A percentile compares a stretch with the other conserved stretches of the same genome.
phyloP scores from a whole-genome alignment of 202 grass and related monocot genomes.

The Setaria viridis region DNA sequence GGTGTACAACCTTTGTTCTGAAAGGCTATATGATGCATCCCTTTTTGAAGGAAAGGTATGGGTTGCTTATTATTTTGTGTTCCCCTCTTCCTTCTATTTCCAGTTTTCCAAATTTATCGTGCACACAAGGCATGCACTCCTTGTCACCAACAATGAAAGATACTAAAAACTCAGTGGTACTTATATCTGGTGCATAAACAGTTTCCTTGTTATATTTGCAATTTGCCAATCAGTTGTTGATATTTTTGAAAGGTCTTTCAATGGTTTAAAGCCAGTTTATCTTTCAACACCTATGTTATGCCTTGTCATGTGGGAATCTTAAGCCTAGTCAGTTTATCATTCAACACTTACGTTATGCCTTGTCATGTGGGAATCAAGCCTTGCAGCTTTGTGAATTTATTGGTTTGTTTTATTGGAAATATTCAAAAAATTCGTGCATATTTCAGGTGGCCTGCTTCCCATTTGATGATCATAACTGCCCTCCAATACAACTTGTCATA shows the following conservation, averaged over 20 bases:
- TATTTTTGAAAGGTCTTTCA: slow-evolving; percentile 6
- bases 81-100: not conserved
- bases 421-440: slow-evolving; percentile 30
- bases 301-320: not conserved
- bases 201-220: slow-evolving; percentile 30
- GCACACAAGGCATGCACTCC: not conserved
- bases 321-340: not conserved
- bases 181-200: slow-evolving; percentile 5
- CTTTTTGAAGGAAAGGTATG: slow-evolving; percentile 99
- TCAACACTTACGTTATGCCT: not conserved
- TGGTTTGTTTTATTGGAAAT: slow-evolving; percentile 3
- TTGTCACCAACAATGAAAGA: not conserved
- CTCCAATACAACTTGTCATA: slow-evolving; percentile 95
- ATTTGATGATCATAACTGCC: slow-evolving; percentile 99
- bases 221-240: not conserved
- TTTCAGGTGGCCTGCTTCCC: slow-evolving; percentile 94
- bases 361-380: not conserved
- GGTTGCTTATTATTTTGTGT: slow-evolving; percentile 36
- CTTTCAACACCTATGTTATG: not conserved
- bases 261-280: not conserved
- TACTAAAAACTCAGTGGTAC: not conserved
- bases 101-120: slow-evolving; percentile 28
- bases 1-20: slow-evolving; percentile 99
- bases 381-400: slow-evolving; percentile 16
- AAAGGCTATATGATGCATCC: slow-evolving; percentile 97